phyloP scores from a whole-genome alignment of 2,329 filamentous ascomycete genomes.

The Alternaria triticina region DNA sequence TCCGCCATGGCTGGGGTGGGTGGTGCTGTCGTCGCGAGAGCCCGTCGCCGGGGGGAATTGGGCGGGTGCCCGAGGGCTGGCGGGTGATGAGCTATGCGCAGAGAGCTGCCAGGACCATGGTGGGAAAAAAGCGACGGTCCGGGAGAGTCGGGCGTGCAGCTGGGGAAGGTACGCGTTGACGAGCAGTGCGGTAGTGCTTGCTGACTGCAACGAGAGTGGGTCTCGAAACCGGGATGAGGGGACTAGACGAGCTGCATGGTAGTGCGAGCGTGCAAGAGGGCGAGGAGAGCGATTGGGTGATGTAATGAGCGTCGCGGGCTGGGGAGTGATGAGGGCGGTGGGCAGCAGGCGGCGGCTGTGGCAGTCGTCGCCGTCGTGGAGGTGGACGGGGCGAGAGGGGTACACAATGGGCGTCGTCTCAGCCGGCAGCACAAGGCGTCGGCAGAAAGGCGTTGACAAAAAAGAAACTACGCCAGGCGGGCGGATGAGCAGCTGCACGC shows the following conservation, averaged over 20 bases:
- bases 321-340: not conserved
- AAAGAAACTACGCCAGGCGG: not conserved
- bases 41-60: conserved; percentile 17
- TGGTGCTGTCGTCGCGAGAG: conserved; percentile 15
- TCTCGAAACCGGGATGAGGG: conserved; percentile 9
- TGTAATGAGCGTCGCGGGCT: conserved; percentile 21
- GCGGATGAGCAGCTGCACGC: conserved; percentile 6
- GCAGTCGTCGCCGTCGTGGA: not conserved
- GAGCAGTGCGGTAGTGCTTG: conserved; percentile 11
- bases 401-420: conserved; percentile 12
- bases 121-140: conserved; percentile 21
- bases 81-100: conserved; percentile 37
- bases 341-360: conserved; percentile 1
- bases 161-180: conserved; percentile 8
- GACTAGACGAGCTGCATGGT: conserved; percentile 36
- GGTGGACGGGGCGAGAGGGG: conserved; percentile 20
- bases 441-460: not conserved
- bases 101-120: conserved; percentile 42
- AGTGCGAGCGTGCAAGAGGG: not conserved
- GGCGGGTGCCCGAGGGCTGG: conserved; percentile 39
- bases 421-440: conserved; percentile 12
- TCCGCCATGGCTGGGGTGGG: conserved; percentile 28
- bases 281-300: conserved; percentile 33
- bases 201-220: conserved; percentile 15
- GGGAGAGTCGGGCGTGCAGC: conserved; percentile 7